Percentiles rank a stretch among this genome's conserved stretches.
phyloP scores from a whole-genome alignment of 176 grass and related monocot genomes.

The Lolium perenne region DNA sequence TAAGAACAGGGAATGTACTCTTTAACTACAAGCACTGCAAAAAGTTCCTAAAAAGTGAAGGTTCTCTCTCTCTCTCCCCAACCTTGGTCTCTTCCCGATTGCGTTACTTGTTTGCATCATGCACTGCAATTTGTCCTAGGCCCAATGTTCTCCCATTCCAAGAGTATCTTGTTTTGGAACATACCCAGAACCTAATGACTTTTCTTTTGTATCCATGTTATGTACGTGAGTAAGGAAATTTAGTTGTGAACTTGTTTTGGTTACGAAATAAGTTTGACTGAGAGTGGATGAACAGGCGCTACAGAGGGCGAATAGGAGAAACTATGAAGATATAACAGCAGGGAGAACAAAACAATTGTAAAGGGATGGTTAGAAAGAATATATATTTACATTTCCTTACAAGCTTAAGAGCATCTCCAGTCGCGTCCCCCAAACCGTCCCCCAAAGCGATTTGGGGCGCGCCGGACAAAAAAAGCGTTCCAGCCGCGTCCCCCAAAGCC shows the following conservation, averaged over 20 bases:
- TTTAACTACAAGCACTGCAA: constrained; percentile 85
- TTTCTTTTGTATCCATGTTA: constrained; percentile 13
- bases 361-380: not conserved
- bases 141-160: not conserved
- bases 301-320: not conserved
- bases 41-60: constrained; percentile 68
- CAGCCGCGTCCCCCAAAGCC: too few relatives aligned
- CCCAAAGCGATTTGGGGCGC: too few relatives aligned
- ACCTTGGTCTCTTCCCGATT: constrained; percentile 14
- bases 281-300: constrained; percentile 8
- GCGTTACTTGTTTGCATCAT: constrained; percentile 24
- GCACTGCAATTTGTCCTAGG: not conserved
- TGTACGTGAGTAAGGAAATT: not conserved
- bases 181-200: not conserved
- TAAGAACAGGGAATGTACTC: constrained; percentile 81
- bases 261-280: not conserved
- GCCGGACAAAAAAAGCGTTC: too few relatives aligned
- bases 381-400: not conserved
- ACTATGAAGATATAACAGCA: not conserved
- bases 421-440: too few relatives aligned
- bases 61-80: constrained; percentile 53
- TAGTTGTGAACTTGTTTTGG: constrained; percentile 19
- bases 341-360: not conserved
- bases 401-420: too few relatives aligned
- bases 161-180: constrained; percentile 16